phyloP scores from a whole-genome alignment of 2,329 filamentous ascomycete genomes.

The Curvularia lunata region DNA sequence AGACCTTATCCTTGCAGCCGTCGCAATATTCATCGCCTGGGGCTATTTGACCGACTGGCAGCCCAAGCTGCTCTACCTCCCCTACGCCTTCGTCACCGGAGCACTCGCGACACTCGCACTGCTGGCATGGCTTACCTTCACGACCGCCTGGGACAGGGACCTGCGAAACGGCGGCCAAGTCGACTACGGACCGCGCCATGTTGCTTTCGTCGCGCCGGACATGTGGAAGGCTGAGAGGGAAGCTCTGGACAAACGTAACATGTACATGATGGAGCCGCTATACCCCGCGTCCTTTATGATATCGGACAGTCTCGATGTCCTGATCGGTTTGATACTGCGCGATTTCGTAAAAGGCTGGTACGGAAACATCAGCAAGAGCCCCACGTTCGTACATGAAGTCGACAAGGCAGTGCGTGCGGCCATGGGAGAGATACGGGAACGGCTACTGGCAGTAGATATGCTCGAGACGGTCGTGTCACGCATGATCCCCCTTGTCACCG shows the following conservation, averaged over 20 bases:
- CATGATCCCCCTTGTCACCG: slow-evolving; percentile 85
- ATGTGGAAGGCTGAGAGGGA: slow-evolving; percentile 75
- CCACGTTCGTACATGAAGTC: slow-evolving; percentile 83
- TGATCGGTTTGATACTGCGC: slow-evolving; percentile 76
- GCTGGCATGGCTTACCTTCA: slow-evolving; percentile 66
- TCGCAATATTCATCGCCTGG: slow-evolving; percentile 84
- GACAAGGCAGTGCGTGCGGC: slow-evolving; percentile 79
- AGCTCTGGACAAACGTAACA: slow-evolving; percentile 68
- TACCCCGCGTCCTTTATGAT: slow-evolving; percentile 78
- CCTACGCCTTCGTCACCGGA: slow-evolving; percentile 81
- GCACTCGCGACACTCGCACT: slow-evolving; percentile 61
- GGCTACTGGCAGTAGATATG: slow-evolving; percentile 77
- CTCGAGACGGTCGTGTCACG: slow-evolving; percentile 82
- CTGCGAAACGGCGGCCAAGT: slow-evolving; percentile 49
- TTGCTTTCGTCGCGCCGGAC: slow-evolving; percentile 66
- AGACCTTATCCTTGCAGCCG: slow-evolving; percentile 71
- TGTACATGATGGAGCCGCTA: slow-evolving; percentile 71
- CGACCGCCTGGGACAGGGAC: slow-evolving; percentile 59
- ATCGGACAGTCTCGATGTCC: slow-evolving; percentile 77
- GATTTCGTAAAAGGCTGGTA: slow-evolving; percentile 95
- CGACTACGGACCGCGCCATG: slow-evolving; percentile 49
- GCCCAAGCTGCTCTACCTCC: slow-evolving; percentile 81
- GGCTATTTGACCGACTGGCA: slow-evolving; percentile 83
- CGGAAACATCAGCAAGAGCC: slow-evolving; percentile 78
- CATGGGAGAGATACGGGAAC: slow-evolving; percentile 72